A percentile compares a stretch with the other conserved stretches of the same genome.
Conservation (phyloP, 2,329 filamentous ascomycete genomes). For the Apiospora sp. region DNA sequence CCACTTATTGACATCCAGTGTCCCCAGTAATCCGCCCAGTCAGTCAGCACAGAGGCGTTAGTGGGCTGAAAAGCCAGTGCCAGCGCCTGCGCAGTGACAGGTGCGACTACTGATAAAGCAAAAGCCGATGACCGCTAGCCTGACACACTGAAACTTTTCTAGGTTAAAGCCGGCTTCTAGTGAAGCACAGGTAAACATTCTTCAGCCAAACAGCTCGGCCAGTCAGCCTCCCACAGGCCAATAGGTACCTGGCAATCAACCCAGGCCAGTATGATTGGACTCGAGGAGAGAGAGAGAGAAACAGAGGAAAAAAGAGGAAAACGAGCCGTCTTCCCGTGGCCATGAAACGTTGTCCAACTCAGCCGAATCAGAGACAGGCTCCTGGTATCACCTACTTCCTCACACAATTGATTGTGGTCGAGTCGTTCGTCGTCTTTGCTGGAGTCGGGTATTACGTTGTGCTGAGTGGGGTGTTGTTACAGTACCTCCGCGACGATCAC, state of each 20-base stretch:
- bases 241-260: too few species aligned
- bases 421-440: neutral
- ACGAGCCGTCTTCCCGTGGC: neutral
- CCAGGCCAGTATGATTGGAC: neutral
- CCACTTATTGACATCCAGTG: neutral
- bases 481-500: constrained; percentile 16
- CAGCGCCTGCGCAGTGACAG: neutral
- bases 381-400: neutral
- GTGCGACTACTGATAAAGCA: neutral
- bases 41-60: neutral
- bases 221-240: neutral
- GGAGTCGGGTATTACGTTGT: neutral
- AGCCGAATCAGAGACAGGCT: neutral
- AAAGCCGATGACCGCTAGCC: neutral
- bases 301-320: neutral
- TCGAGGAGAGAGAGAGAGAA: neutral
- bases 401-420: neutral
- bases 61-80: neutral
- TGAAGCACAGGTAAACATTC: constrained; percentile 1
- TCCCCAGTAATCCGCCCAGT: neutral
- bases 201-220: neutral
- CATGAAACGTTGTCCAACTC: neutral
- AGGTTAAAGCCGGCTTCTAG: neutral
- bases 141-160: neutral
- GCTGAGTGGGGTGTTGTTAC: neutral